Conservation (phyloP, 148 eudicot genomes). For the Spergularia marina region DNA sequence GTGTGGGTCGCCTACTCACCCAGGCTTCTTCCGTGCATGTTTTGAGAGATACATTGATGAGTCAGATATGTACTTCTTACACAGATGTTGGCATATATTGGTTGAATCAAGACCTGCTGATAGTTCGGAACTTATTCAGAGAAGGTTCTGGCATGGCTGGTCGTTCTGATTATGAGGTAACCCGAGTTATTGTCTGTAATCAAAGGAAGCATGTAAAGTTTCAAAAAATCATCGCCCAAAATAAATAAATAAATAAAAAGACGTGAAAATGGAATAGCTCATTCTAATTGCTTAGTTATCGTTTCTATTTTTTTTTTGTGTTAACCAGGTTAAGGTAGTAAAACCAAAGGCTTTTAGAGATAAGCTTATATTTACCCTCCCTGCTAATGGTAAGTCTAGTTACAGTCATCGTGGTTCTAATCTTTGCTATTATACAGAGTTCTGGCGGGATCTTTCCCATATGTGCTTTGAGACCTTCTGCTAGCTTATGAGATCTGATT, state of each 20-base stretch:
- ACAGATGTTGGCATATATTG: conserved; percentile 62
- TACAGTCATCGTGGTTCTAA: background rate
- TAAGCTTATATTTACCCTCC: conserved; percentile 52
- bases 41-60: conserved; percentile 2
- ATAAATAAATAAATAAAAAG: no score
- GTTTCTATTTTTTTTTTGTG: conserved; percentile 7
- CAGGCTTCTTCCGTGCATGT: background rate
- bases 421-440: no score
- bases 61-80: conserved; percentile 3
- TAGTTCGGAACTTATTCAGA: conserved; percentile 38
- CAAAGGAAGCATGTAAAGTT: background rate
- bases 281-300: background rate
- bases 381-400: conserved; percentile 51
- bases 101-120: conserved; percentile 43
- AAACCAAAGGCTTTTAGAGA: conserved; percentile 46
- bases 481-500: background rate
- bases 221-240: background rate
- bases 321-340: conserved; percentile 42
- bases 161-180: conserved; percentile 52
- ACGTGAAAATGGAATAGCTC: background rate
- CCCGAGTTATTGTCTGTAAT: background rate
- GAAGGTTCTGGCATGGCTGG: conserved; percentile 52
- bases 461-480: background rate
- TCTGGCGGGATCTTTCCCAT: no score
- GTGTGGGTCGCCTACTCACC: background rate